Evolutionary conservation across 345 rosid genomes (phyloP).

Genomic region (Gossypium australe): DNA sequence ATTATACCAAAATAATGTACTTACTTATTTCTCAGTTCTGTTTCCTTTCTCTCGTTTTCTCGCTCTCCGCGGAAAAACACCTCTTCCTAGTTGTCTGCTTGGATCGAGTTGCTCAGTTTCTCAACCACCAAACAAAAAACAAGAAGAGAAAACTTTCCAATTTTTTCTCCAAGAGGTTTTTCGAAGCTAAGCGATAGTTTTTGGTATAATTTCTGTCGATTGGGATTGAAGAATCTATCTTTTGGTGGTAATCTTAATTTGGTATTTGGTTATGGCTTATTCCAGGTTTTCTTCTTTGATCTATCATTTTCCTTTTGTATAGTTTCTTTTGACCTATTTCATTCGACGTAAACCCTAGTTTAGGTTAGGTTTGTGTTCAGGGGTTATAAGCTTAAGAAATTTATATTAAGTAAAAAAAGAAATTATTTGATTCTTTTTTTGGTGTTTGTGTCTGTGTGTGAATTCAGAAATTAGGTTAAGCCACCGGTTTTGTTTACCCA

Average conservation of each 20-base stretch:
- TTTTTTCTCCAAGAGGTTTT: background rate
- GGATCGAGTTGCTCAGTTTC: background rate
- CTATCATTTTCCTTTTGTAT: background rate
- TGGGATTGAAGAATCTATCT: slow-evolving; percentile 15
- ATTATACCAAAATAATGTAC: background rate
- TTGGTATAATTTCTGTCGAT: slow-evolving; percentile 16
- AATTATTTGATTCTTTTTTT: slow-evolving; percentile 10
- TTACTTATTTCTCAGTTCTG: slow-evolving; percentile 14
- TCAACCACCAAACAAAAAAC: background rate
- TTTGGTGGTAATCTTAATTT: background rate
- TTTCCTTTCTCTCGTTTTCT: slow-evolving; percentile 25
- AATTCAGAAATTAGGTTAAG: background rate
- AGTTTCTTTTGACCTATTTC: background rate
- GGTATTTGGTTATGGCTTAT: slow-evolving; percentile 8
- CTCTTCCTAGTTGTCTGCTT: slow-evolving; percentile 1
- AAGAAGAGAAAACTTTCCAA: no score
- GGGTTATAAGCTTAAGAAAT: background rate
- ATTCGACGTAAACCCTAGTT: slow-evolving; percentile 20
- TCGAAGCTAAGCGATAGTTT: slow-evolving; percentile 8
- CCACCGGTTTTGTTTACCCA: background rate
- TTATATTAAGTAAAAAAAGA: background rate
- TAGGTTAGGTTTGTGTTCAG: background rate
- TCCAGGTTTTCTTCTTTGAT: slow-evolving; percentile 9
- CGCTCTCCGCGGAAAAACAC: slow-evolving; percentile 27
- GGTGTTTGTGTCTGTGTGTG: background rate